phyloP scores from a whole-genome alignment of 2,329 filamentous ascomycete species.

The Penicillium hesseltinei region DNA sequence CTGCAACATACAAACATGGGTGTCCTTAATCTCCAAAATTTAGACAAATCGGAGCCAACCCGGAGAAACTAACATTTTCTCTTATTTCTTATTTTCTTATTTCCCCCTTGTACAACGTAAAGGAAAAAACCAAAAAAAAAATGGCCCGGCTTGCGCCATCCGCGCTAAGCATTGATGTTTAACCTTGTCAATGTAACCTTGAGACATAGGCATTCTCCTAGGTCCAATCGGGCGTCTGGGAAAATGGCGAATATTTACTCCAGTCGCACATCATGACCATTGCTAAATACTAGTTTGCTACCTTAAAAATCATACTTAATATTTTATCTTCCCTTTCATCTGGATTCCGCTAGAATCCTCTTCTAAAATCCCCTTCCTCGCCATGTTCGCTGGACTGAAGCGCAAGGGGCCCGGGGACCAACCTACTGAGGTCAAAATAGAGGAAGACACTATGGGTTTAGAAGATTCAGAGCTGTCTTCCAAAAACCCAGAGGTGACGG shows the following conservation, averaged over 20 bases:
- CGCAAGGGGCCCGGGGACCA: background rate
- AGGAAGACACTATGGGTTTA: background rate
- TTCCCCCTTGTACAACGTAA: no score
- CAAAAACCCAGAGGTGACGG: slow-evolving; percentile 2
- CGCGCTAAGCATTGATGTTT: background rate
- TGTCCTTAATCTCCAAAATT: background rate
- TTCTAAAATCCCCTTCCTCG: background rate
- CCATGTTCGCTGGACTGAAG: background rate
- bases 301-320: no score
- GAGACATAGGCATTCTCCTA: background rate
- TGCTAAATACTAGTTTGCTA: background rate
- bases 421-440: background rate
- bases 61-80: background rate
- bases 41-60: background rate
- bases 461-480: background rate
- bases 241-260: background rate
- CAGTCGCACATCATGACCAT: background rate
- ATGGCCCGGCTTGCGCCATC: background rate
- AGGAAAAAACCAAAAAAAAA: no score
- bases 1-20: no score
- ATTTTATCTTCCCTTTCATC: background rate
- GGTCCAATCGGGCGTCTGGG: background rate
- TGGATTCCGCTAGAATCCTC: background rate
- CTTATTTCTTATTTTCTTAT: background rate
- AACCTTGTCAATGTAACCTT: background rate